phyloP scores from a whole-genome alignment of 2,329 filamentous ascomycete species.

The Diaporthe velutina region DNA sequence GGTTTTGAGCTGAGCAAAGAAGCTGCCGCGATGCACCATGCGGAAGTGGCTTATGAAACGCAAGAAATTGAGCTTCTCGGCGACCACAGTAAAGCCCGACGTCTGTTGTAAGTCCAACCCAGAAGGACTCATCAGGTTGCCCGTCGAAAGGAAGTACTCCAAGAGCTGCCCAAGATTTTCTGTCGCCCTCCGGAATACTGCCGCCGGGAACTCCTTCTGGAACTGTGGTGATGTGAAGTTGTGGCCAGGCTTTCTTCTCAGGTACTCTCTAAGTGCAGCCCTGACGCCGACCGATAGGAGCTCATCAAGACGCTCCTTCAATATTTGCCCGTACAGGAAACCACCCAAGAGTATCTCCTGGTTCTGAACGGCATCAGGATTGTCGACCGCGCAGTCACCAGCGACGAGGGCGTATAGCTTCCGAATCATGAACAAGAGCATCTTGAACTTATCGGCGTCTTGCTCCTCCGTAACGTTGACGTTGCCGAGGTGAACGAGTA shows the following conservation, averaged over 20 bases:
- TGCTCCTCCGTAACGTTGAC: slow-evolving; percentile 86
- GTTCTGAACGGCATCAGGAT: slow-evolving; percentile 95
- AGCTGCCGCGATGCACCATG: slow-evolving; percentile 98
- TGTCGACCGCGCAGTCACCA: slow-evolving; percentile 92
- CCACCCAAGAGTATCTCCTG: slow-evolving; percentile 95
- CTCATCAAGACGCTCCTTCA: slow-evolving; percentile 95
- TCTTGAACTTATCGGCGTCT: slow-evolving; percentile 91
- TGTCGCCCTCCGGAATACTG: slow-evolving; percentile 84
- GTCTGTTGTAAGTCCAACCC: slow-evolving; percentile 95
- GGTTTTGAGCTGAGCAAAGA: slow-evolving; percentile 97
- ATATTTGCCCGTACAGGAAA: slow-evolving; percentile 92
- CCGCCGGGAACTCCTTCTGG: slow-evolving; percentile 80
- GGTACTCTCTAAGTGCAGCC: slow-evolving; percentile 67
- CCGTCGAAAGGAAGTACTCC: slow-evolving; percentile 96
- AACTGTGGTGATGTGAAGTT: slow-evolving; percentile 85
- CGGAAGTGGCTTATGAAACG: slow-evolving; percentile 99
- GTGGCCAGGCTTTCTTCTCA: slow-evolving; percentile 69
- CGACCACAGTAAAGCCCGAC: slow-evolving; percentile 95
- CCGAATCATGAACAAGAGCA: slow-evolving; percentile 94
- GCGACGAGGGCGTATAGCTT: slow-evolving; percentile 95
- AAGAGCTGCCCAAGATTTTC: slow-evolving; percentile 89
- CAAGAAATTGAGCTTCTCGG: slow-evolving; percentile 98
- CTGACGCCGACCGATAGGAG: slow-evolving; percentile 74
- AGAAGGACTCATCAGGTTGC: slow-evolving; percentile 90
- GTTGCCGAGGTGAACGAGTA: slow-evolving; percentile 91